These are phyloP conservation scores for Aspergillus clavatus DNA, from an alignment of 2,329 filamentous ascomycete species.

Conservation along the genomic window DNA sequence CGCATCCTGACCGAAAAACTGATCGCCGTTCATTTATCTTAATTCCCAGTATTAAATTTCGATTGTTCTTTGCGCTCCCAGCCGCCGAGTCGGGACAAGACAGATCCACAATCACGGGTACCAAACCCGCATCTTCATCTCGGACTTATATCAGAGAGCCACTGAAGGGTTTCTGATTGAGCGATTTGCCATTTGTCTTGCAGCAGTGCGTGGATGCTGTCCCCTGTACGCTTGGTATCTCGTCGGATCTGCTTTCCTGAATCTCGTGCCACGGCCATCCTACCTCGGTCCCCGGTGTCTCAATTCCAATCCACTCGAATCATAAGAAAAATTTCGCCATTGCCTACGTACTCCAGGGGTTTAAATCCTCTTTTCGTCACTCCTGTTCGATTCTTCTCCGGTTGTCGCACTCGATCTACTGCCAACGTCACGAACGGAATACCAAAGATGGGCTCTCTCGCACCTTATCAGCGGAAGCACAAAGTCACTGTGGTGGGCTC, in stretches of 20 bases:
- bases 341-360: constrained; percentile 13
- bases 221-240: constrained; percentile 15
- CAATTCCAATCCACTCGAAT: constrained; percentile 18
- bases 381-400: constrained; percentile 7
- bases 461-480: constrained; percentile 33
- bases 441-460: constrained; percentile 31
- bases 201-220: constrained; percentile 17
- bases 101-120: constrained; percentile 20
- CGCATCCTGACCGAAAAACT: not conserved
- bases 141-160: constrained; percentile 16
- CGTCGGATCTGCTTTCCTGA: constrained; percentile 22
- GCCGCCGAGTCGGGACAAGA: constrained; percentile 1
- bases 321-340: constrained; percentile 6
- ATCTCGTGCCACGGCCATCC: constrained; percentile 15
- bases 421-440: not conserved
- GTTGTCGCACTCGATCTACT: constrained; percentile 11
- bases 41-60: not conserved
- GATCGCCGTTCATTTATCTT: constrained; percentile 8
- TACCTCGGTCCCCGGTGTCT: constrained; percentile 28
- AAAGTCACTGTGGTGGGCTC: constrained; percentile 76
- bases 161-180: not conserved
- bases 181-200: constrained; percentile 2
- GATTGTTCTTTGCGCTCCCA: not conserved
- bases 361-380: constrained; percentile 16
- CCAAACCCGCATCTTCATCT: constrained; percentile 15